Percentiles rank a stretch among this genome's conserved stretches.
Evolutionary conservation across 352 stramenopile genomes (phyloP).

Genomic region (Globisporangium takayamanum): DNA sequence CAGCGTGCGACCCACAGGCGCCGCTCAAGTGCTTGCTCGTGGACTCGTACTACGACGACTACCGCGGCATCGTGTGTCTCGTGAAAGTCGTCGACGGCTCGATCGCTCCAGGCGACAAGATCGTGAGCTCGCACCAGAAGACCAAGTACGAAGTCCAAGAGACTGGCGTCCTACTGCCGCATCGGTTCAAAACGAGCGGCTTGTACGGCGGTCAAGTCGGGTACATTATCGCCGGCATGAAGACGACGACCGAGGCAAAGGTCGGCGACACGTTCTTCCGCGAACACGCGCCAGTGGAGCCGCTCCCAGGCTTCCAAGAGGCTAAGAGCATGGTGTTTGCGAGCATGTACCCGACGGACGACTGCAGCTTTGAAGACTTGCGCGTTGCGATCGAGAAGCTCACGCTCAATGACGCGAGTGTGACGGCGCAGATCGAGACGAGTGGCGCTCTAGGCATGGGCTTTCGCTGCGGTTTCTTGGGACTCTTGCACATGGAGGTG

Average conservation of each 20-base stretch:
- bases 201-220: constrained; percentile 93
- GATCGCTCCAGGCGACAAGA: constrained; percentile 79
- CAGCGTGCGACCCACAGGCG: constrained; percentile 32
- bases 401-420: constrained; percentile 96
- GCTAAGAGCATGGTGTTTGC: constrained; percentile 97
- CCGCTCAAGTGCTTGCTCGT: constrained; percentile 92
- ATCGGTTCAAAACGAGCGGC: constrained; percentile 63
- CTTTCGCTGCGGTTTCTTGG: constrained; percentile 96
- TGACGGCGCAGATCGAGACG: constrained; percentile 94
- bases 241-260: constrained; percentile 94
- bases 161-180: constrained; percentile 91
- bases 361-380: constrained; percentile 95
- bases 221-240: constrained; percentile 97
- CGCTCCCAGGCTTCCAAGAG: constrained; percentile 77
- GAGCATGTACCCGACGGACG: constrained; percentile 96
- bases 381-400: constrained; percentile 94
- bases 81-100: constrained; percentile 92
- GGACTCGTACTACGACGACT: constrained; percentile 97
- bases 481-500: constrained; percentile 97
- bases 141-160: constrained; percentile 95
- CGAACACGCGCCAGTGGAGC: constrained; percentile 50
- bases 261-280: constrained; percentile 87
- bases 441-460: constrained; percentile 93
- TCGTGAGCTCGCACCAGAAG: constrained; percentile 64
- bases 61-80: constrained; percentile 93